Conservation (phyloP, 2,329 filamentous ascomycete genomes). For the Aspergillus sp. region DNA sequence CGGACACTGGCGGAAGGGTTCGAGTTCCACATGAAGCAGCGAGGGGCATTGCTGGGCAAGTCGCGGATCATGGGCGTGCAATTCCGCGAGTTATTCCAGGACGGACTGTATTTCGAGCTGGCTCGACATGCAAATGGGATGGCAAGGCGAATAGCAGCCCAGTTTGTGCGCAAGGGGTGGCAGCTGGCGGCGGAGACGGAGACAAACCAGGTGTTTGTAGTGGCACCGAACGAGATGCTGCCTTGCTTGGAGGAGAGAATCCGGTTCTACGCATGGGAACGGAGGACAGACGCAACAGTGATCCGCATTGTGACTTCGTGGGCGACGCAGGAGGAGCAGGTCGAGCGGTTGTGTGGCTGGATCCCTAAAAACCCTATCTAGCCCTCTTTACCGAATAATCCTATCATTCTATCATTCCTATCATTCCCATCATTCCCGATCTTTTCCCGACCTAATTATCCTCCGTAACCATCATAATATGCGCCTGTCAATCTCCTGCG, state of each 20-base stretch:
- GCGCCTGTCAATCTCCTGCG: slow-evolving; percentile 39
- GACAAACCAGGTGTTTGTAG: slow-evolving; percentile 55
- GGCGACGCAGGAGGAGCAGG: slow-evolving; percentile 48
- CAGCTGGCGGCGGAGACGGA: slow-evolving; percentile 46
- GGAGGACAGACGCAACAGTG: slow-evolving; percentile 37
- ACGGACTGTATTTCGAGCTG: slow-evolving; percentile 49
- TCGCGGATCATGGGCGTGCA: slow-evolving; percentile 51
- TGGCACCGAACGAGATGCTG: slow-evolving; percentile 43
- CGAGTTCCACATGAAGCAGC: slow-evolving; percentile 54
- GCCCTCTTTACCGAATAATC: not conserved
- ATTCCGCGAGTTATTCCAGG: slow-evolving; percentile 51
- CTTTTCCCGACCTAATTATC: not conserved
- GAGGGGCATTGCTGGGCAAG: slow-evolving; percentile 53
- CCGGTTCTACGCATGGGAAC: slow-evolving; percentile 52
- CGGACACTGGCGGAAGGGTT: slow-evolving; percentile 48
- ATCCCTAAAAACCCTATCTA: not conserved
- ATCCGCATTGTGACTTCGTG: slow-evolving; percentile 53
- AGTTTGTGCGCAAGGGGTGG: slow-evolving; percentile 47
- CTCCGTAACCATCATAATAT: slow-evolving; percentile 14
- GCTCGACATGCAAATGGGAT: slow-evolving; percentile 48
- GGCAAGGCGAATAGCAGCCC: slow-evolving; percentile 45
- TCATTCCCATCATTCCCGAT: not conserved
- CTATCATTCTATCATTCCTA: not conserved
- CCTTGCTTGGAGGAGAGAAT: slow-evolving; percentile 47
- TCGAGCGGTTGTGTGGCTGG: slow-evolving; percentile 35